Conservation (phyloP, 2,329 filamentous ascomycete species). For the Sporothrix variecibatus region DNA sequence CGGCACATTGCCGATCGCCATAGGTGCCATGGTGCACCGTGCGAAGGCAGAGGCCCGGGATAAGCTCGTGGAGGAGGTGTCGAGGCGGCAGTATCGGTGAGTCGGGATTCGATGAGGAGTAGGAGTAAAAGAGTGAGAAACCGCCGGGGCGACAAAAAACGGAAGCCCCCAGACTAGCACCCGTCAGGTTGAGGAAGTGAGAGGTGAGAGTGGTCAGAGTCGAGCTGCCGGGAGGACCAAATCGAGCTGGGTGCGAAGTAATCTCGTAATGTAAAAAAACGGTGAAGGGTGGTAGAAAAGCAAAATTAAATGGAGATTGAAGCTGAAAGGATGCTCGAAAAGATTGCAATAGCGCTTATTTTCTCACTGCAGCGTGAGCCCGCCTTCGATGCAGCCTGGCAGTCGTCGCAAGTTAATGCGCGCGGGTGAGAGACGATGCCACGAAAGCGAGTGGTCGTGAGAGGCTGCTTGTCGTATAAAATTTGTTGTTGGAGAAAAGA, state of each 20-base stretch:
- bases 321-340: not conserved
- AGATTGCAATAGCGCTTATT: not conserved
- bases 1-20: conserved; percentile 30
- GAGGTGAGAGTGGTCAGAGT: not conserved
- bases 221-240: not conserved
- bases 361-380: not conserved
- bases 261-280: not conserved
- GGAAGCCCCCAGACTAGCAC: not conserved
- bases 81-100: not conserved
- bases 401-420: conserved; percentile 2
- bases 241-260: not conserved
- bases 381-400: not conserved
- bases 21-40: conserved; percentile 30
- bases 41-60: not conserved
- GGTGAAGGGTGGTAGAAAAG: not conserved
- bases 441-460: not conserved
- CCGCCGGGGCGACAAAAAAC: not conserved
- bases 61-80: not conserved
- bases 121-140: not conserved
- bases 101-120: not conserved
- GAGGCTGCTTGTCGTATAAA: not conserved
- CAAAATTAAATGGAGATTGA: not conserved
- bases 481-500: conserved; percentile 4
- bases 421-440: not conserved
- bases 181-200: not conserved